Evolutionary conservation across 2,329 filamentous ascomycete species (phyloP), one percentile per base, ranked within the genome.

Genomic region (Lithohypha guttulata): DNA sequence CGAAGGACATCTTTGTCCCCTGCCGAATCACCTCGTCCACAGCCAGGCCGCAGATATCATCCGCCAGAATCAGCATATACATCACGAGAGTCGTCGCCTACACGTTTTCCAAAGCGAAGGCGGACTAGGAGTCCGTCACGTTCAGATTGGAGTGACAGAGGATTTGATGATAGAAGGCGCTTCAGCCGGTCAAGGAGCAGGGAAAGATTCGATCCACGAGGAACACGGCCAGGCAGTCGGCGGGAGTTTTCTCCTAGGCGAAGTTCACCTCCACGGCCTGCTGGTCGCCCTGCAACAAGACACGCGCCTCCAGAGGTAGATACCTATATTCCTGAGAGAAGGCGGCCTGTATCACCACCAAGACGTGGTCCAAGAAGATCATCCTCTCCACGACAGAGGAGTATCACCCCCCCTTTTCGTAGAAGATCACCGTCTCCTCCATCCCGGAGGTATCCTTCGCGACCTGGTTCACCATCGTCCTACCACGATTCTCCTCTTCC

Each of bases 171-270:
- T 27, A 57, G 56, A 25, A 51, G 53, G 25, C 53, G 55, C 42
- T 53, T 57, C 43, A 59, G 56, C 48, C 25, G 37, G 18, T 33
- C 37, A 33, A 59, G 58, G 37, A 59, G 59, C 47, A 57, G 61
- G 39, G 59, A 60, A 32, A 55, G 53, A 34, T 49, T 54, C 30
- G 55, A 54, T 42, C 56, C 56, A 43, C 54, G 54, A 41, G 56
- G 62, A 31, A 56, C 59, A 26, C 55, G 53, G 41, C 32, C 41
- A 26, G 36, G 31, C 30, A 43, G 37, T 34, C 42, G 46, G 23
- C 43, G 46, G 23, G 44, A 44, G 34, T 35, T 44, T 39, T 56
- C 57, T 26, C 51, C 53, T 26, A 54, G 53, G 20, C 57, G 58
- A 32, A 55, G 55, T 42, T 49, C 47, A 29, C 54, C 57, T 30